Evolutionary conservation across 2,329 filamentous ascomycete genomes (phyloP).

Genomic region (Metarhizium humberi): DNA sequence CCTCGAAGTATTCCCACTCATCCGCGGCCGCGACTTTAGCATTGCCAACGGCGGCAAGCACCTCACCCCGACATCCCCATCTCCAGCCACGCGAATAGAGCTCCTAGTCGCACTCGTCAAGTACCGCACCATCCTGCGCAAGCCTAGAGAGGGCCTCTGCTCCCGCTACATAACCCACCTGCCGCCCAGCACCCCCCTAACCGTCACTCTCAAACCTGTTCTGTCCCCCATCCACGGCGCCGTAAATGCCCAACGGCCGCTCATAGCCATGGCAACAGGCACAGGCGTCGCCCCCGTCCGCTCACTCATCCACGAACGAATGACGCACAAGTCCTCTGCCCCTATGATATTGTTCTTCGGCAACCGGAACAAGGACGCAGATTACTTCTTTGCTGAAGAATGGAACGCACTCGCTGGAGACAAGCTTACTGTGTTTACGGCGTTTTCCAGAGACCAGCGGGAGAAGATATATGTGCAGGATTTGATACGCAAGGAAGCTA

Average conservation of each 20-base stretch:
- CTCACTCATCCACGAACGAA: slow-evolving; percentile 69
- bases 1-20: slow-evolving; percentile 65
- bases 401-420: slow-evolving; percentile 40
- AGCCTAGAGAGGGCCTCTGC: slow-evolving; percentile 77
- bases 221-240: slow-evolving; percentile 30
- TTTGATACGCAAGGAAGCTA: slow-evolving; percentile 34
- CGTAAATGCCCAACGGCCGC: slow-evolving; percentile 36
- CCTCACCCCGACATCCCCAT: slow-evolving; percentile 17
- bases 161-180: slow-evolving; percentile 74
- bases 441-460: slow-evolving; percentile 38
- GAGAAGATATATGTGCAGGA: slow-evolving; percentile 50
- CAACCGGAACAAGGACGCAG: slow-evolving; percentile 61
- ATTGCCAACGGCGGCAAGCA: slow-evolving; percentile 64
- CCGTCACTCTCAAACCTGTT: slow-evolving; percentile 47
- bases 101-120: slow-evolving; percentile 82
- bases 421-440: slow-evolving; percentile 27
- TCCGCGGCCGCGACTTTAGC: slow-evolving; percentile 89
- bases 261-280: slow-evolving; percentile 74
- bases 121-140: slow-evolving; percentile 79
- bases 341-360: slow-evolving; percentile 69
- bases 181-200: slow-evolving; percentile 44
- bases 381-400: slow-evolving; percentile 76
- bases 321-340: slow-evolving; percentile 15
- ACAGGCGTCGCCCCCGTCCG: slow-evolving; percentile 83
- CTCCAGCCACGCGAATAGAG: slow-evolving; percentile 45